A percentile compares a stretch with the other conserved stretches of the same genome.
phyloP scores from a whole-genome alignment of 2,329 filamentous ascomycete species.

The Xylariaceae sp. region DNA sequence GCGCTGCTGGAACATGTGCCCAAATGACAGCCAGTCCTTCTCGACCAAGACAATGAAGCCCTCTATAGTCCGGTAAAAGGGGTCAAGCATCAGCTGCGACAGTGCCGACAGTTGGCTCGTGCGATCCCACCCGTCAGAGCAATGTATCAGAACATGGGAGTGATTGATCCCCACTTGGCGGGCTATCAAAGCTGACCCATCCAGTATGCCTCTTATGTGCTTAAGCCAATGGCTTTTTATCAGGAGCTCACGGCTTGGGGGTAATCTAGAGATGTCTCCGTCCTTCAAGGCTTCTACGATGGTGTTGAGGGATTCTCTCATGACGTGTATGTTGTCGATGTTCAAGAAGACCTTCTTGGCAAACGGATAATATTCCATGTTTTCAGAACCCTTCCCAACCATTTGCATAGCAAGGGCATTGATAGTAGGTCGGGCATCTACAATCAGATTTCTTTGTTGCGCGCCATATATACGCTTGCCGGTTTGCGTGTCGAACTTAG shows the following conservation, averaged over 20 bases:
- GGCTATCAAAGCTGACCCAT: slow-evolving; percentile 78
- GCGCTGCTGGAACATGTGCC: slow-evolving; percentile 95
- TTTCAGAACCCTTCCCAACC: slow-evolving; percentile 87
- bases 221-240: slow-evolving; percentile 85
- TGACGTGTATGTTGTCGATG: slow-evolving; percentile 98
- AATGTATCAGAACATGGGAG: slow-evolving; percentile 93
- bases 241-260: slow-evolving; percentile 75
- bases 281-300: slow-evolving; percentile 89
- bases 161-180: slow-evolving; percentile 85
- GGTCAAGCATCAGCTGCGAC: slow-evolving; percentile 88
- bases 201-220: slow-evolving; percentile 77
- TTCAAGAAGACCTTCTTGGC: slow-evolving; percentile 87
- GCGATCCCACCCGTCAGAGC: slow-evolving; percentile 96
- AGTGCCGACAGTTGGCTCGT: slow-evolving; percentile 91
- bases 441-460: slow-evolving; percentile 88
- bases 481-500: slow-evolving; percentile 52
- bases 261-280: slow-evolving; percentile 76
- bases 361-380: slow-evolving; percentile 95
- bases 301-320: slow-evolving; percentile 83
- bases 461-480: slow-evolving; percentile 76
- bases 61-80: slow-evolving; percentile 88
- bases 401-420: slow-evolving; percentile 95
- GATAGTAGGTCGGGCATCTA: slow-evolving; percentile 88
- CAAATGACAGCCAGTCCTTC: slow-evolving; percentile 97
- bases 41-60: slow-evolving; percentile 93